A percentile compares a stretch with the other conserved stretches of the same genome.
Conservation (phyloP, 306 rosid genomes). For the Lablab purpureus region DNA sequence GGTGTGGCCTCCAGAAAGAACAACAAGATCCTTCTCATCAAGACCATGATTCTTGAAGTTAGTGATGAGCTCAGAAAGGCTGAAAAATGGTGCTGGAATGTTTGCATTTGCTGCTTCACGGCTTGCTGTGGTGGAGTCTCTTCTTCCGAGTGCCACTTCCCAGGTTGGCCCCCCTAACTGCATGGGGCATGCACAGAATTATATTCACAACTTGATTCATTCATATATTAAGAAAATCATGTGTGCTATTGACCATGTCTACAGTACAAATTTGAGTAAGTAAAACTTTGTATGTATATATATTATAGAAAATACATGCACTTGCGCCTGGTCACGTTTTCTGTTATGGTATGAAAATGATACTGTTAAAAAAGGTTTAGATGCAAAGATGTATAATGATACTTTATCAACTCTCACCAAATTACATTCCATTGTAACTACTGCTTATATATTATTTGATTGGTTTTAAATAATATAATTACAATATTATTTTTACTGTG, state of each 20-base stretch:
- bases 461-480: no score
- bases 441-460: no score
- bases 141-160: constrained; percentile 58
- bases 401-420: no score
- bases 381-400: no score
- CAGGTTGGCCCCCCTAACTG: constrained; percentile 68
- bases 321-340: no score
- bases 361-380: no score
- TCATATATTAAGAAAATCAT: neutral
- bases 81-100: constrained; percentile 49
- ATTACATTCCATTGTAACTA: no score
- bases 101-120: constrained; percentile 38
- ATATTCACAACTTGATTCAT: neutral
- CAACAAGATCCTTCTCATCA: constrained; percentile 53
- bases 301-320: no score
- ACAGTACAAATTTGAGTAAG: neutral
- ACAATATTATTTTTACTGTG: no score
- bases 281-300: no score
- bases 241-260: neutral
- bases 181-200: neutral
- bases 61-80: constrained; percentile 42
- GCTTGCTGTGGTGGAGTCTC: constrained; percentile 63
- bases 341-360: no score
- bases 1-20: constrained; percentile 57
- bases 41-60: constrained; percentile 57